A percentile compares a stretch with the other conserved stretches of the same genome.
These are phyloP conservation scores for Ascochyta lentis DNA, from an alignment of 2,329 filamentous ascomycete genomes.

Conservation along the genomic window DNA sequence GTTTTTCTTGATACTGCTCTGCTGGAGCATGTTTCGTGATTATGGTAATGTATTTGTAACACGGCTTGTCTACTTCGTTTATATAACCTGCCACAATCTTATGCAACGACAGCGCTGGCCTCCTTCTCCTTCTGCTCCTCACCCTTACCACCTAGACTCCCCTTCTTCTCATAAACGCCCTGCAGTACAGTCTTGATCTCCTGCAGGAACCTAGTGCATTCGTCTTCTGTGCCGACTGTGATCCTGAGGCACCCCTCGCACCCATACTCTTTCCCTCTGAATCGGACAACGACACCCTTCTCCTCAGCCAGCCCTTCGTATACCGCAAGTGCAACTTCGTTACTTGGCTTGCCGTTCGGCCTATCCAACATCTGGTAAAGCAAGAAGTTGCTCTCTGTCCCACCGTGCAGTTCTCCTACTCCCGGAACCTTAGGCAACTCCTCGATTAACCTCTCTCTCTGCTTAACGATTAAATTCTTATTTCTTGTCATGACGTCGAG, in stretches of 20 bases:
- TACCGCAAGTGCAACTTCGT: constrained; percentile 75
- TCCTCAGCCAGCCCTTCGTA: constrained; percentile 87
- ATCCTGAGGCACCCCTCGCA: constrained; percentile 89
- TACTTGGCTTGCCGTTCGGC: constrained; percentile 74
- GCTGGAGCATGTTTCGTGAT: neutral
- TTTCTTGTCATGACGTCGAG: constrained; percentile 76
- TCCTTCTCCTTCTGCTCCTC: constrained; percentile 57
- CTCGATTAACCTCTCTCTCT: constrained; percentile 76
- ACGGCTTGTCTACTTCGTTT: neutral
- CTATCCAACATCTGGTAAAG: constrained; percentile 85
- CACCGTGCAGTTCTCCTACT: constrained; percentile 81
- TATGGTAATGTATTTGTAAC: neutral
- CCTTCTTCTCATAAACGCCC: constrained; percentile 54
- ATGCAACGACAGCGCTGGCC: constrained; percentile 59
- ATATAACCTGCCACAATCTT: neutral
- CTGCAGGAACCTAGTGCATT: constrained; percentile 79
- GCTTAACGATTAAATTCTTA: constrained; percentile 71
- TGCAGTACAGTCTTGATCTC: constrained; percentile 65
- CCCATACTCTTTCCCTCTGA: constrained; percentile 89
- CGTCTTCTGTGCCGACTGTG: constrained; percentile 87
- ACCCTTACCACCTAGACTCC: constrained; percentile 40
- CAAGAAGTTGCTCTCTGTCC: constrained; percentile 84
- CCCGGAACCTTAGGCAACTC: constrained; percentile 79
- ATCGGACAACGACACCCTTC: constrained; percentile 89
- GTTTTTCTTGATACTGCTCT: too few relatives aligned